These are phyloP conservation scores for Ustilago sp. DNA, from an alignment of 1,284 basidiomycete genomes.

Conservation along the genomic window DNA sequence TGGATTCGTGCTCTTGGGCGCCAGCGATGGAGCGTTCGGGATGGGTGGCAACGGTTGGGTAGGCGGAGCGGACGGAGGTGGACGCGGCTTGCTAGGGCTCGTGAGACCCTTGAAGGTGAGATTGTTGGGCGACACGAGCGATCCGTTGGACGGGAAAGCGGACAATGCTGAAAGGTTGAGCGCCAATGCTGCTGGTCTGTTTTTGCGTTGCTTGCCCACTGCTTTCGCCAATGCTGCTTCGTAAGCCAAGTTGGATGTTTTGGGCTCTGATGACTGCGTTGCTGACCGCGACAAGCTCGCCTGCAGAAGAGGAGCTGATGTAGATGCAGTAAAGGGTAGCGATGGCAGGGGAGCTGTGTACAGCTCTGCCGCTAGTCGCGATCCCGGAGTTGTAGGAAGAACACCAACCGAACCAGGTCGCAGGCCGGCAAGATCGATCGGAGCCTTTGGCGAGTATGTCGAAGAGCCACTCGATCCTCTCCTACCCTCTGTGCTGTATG, in stretches of 20 bases:
- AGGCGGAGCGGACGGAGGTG: slow-evolving; percentile 48
- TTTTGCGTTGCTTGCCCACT: slow-evolving; percentile 39
- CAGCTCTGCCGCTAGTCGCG: slow-evolving; percentile 8
- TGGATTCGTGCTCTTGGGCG: slow-evolving; percentile 20
- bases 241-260: slow-evolving; percentile 34
- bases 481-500: slow-evolving; percentile 2
- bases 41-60: slow-evolving; percentile 57
- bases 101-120: slow-evolving; percentile 27
- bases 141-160: slow-evolving; percentile 10
- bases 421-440: slow-evolving; percentile 10
- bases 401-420: slow-evolving; percentile 20
- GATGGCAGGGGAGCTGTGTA: slow-evolving; percentile 34
- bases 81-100: slow-evolving; percentile 37
- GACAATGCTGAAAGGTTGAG: slow-evolving; percentile 23
- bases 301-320: slow-evolving; percentile 14
- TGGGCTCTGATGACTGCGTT: slow-evolving; percentile 23
- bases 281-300: slow-evolving; percentile 4
- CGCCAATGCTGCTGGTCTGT: slow-evolving; percentile 41
- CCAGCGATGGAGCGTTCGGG: slow-evolving; percentile 44
- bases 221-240: slow-evolving; percentile 33
- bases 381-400: background rate
- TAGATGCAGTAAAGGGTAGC: slow-evolving; percentile 24
- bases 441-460: slow-evolving; percentile 8
- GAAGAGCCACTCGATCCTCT: slow-evolving; percentile 20
- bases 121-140: slow-evolving; percentile 13